Conservation (phyloP, 2,329 filamentous ascomycete genomes). For the Acephala macrosclerotiorum region DNA sequence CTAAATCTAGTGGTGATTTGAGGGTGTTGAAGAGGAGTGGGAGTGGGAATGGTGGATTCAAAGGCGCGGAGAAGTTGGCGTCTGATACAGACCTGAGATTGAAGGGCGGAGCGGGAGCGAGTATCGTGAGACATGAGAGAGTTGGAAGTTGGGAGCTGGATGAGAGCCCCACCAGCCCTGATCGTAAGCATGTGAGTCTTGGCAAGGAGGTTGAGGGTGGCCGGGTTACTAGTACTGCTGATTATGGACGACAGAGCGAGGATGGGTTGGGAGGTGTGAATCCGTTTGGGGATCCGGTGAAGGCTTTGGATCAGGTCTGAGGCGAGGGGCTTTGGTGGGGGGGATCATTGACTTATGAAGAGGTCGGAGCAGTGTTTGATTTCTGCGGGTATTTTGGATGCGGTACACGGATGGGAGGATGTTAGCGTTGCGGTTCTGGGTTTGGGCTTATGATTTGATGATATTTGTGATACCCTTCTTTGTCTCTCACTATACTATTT, state of each 20-base stretch:
- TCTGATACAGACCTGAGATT: conserved; percentile 41
- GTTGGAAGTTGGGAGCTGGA: conserved; percentile 45
- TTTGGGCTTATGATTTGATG: conserved; percentile 21
- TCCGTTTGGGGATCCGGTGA: conserved; percentile 42
- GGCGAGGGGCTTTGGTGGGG: background rate
- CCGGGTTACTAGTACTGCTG: conserved; percentile 30
- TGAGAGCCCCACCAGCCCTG: conserved; percentile 23
- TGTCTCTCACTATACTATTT: conserved; percentile 34
- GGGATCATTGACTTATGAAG: too few relatives aligned
- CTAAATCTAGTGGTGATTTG: conserved; percentile 11
- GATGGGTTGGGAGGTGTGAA: conserved; percentile 35
- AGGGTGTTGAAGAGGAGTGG: conserved; percentile 26
- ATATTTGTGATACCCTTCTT: conserved; percentile 37
- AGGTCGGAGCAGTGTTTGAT: background rate
- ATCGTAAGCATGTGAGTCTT: conserved; percentile 23
- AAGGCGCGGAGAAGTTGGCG: conserved; percentile 42
- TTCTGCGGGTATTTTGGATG: background rate
- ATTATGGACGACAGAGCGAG: conserved; percentile 38
- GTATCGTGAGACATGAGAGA: conserved; percentile 39
- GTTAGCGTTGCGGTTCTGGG: conserved; percentile 7
- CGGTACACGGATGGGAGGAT: conserved; percentile 16
- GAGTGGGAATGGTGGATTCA: conserved; percentile 40
- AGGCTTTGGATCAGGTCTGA: conserved; percentile 39
- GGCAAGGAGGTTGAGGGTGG: conserved; percentile 34
- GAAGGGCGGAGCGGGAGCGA: conserved; percentile 35